Conservation (phyloP, 306 rosid genomes). For the Neltuma alba region DNA sequence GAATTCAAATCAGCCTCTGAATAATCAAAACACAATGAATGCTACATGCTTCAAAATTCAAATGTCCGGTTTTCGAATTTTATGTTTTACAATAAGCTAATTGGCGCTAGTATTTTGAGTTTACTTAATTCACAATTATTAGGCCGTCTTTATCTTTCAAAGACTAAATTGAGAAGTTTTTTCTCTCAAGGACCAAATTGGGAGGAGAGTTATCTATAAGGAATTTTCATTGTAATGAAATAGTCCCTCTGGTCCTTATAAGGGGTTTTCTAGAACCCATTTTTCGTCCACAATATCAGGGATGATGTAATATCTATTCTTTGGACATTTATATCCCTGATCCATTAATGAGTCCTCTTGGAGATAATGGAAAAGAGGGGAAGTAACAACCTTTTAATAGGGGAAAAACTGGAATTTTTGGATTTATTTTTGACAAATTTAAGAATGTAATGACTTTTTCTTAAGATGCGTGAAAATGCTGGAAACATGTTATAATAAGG, state of each 20-base stretch:
- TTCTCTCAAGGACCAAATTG: not conserved
- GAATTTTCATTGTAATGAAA: not conserved
- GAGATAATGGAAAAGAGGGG: too few relatives aligned
- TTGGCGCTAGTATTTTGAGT: not conserved
- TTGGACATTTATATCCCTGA: too few relatives aligned
- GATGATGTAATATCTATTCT: too few relatives aligned
- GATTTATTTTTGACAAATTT: too few relatives aligned
- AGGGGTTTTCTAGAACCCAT: not conserved
- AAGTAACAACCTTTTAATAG: too few relatives aligned
- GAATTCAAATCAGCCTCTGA: not conserved
- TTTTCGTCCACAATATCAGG: not conserved
- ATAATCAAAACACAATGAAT: not conserved
- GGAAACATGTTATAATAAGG: not conserved
- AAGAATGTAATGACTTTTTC: too few relatives aligned
- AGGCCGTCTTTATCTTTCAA: not conserved
- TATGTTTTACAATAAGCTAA: not conserved
- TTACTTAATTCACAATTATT: not conserved
- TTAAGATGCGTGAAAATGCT: too few relatives aligned
- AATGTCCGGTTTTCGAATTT: not conserved
- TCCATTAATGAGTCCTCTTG: too few relatives aligned
- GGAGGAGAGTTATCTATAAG: not conserved
- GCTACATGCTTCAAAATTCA: not conserved
- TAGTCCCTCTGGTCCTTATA: not conserved
- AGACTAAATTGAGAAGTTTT: not conserved
- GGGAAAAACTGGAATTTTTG: too few relatives aligned